Conservation (phyloP, 2,329 filamentous ascomycete genomes). For the Simplicillium aogashimaense region DNA sequence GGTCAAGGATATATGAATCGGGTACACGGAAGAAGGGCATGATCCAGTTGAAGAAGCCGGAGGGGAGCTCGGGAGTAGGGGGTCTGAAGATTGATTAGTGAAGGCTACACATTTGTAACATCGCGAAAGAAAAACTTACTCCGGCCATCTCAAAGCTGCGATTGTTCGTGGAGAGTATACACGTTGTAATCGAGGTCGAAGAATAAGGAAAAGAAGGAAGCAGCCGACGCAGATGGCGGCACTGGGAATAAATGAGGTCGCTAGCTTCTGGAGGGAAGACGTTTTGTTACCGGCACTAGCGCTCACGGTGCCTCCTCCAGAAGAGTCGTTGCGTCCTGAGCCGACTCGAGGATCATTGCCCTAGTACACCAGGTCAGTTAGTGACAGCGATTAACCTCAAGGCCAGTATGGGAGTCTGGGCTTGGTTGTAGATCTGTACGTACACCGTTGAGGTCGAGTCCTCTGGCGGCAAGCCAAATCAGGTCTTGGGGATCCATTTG, state of each 20-base stretch:
- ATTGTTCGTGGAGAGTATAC: slow-evolving; percentile 47
- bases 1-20: slow-evolving; percentile 76
- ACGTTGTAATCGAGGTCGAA: slow-evolving; percentile 36
- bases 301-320: slow-evolving; percentile 22
- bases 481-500: no score
- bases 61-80: slow-evolving; percentile 48
- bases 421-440: no score
- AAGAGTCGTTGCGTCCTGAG: slow-evolving; percentile 21
- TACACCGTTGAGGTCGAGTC: no score
- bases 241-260: slow-evolving; percentile 45
- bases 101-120: slow-evolving; percentile 11
- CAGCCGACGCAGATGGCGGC: slow-evolving; percentile 39
- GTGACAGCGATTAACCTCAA: no score
- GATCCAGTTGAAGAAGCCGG: slow-evolving; percentile 59
- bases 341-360: slow-evolving; percentile 23
- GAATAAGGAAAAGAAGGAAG: slow-evolving; percentile 35
- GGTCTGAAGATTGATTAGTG: slow-evolving; percentile 24
- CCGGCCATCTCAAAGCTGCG: slow-evolving; percentile 33
- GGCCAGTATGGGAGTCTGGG: no score
- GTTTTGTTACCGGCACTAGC: slow-evolving; percentile 20
- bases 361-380: neutral
- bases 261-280: slow-evolving; percentile 24
- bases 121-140: slow-evolving; percentile 16
- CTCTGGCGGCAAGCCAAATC: no score
- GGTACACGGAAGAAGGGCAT: slow-evolving; percentile 54